Evolutionary conservation across 768 basidiomycete species (phyloP), one percentile per base, ranked within the genome.

Genomic region (Russula griseocarnosa): DNA sequence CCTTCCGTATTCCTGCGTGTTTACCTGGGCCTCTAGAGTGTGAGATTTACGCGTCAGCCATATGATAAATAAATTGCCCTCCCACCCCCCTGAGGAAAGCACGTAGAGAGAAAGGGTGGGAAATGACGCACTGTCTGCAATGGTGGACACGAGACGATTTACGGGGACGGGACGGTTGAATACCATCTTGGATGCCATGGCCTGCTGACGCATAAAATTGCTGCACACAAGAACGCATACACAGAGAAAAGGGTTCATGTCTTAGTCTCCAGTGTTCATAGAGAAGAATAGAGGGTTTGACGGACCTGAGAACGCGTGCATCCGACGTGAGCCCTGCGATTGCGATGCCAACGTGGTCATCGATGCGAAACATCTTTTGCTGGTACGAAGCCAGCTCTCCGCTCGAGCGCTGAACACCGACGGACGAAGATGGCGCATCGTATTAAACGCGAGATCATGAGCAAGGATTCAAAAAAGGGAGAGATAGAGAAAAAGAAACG

Each of bases 151-250:
- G 36, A 98, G 86, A 59, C 96, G 84, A 73, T 92, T 93, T 0
- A 98, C 92, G 58, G 97, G 97, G 55, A 97, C 85, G 24, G 94
- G 92, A 49, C 97, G 86, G 76, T 92, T 96, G 80, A 94, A 97
- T 55, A 91, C 78, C 96, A 99, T 98, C 69, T 87, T 86, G 14
- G 90, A 92, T 36, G 85, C 85, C 88, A 98, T 94, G 55, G 97
- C 96, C 78, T 98, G 93, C 75, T 98, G 97, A 44, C 97, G 85
- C 97, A 99, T 98, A 75, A 96, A 98, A 79, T 99, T 98, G 74
- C 96, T 98, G 70, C 53, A 58, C 3, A 26, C 18, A 40, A 14
- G 32, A 3, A 42, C 24, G 26, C 49, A 50, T 28, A 50, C 26
- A 50, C 24, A 26, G n/a, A 42, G 28, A 22, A 30, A 36, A 4